Base-by-base conservation (phyloP, 2,329 filamentous ascomycete genomes). In the Geosmithia flava region DNA sequence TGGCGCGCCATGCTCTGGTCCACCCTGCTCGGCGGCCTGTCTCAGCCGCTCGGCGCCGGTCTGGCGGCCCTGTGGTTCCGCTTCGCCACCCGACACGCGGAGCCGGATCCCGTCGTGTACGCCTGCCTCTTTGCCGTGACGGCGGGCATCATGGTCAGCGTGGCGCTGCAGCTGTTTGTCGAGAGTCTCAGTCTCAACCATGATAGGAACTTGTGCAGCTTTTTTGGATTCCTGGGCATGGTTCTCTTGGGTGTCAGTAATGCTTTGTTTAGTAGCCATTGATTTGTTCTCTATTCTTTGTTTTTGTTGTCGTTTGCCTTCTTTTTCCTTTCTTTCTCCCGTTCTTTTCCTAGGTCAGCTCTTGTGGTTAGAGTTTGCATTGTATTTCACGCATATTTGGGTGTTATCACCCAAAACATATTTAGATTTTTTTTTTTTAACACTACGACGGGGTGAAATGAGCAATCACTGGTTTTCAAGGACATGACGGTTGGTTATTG, bases 61-160 rank as follows among this genome's bases (percentile, higher is more conserved):
- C 71, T 94, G 33, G 93, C 93, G 4, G 89, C 84, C 1, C 60
- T 90, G 13, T 95, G 89, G 87, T 93, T 97, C 62, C 80, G 81
- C 59, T 66, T 89, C 42, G 81, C 87, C 0, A 59, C 74, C 55
- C 55, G 67, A 2, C 64, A 76, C 52, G 63, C 74, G 48, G 62
- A 62, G 0, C 75, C 76, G 16, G 72, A 74, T 49, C 65, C 71
- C n/a, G 70, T 72, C n/a, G 73, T 74, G 0, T 91, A 93, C 58
- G 87, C 83, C 0, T 78, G 77, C 47, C 83, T 97, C 67, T 98
- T 98, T 68, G 90, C 88, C 7, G 71, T 82, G 10, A 97, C 91
- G 0, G 82, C 89, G 1, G 93, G 93, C 1, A 94, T 98, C 57
- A 97, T 98, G 93, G 83, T 88, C 27, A 93, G 85, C 56, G 93